These are phyloP conservation scores for Dichomitus squalens DNA, from an alignment of 1,284 basidiomycete species.

Conservation along the genomic window DNA sequence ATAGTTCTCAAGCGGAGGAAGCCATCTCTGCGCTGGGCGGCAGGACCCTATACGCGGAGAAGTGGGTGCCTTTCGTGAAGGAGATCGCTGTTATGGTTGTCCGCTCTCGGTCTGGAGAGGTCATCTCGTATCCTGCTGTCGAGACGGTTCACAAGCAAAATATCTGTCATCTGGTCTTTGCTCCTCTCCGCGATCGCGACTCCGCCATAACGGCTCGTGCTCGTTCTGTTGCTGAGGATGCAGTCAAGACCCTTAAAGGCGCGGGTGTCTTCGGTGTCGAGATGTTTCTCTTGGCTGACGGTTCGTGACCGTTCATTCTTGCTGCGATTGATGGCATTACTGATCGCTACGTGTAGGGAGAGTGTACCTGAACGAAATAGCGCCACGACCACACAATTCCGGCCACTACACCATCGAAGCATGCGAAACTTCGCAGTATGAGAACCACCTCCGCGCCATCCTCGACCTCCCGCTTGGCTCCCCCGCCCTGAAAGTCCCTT, in stretches of 20 bases:
- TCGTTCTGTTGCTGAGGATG: constrained; percentile 78
- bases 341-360: constrained; percentile 49
- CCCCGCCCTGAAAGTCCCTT: constrained; percentile 86
- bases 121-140: constrained; percentile 88
- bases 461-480: constrained; percentile 89
- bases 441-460: constrained; percentile 98
- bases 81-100: constrained; percentile 99
- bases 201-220: constrained; percentile 65
- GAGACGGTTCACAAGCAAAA: constrained; percentile 96
- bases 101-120: constrained; percentile 73
- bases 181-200: constrained; percentile 73
- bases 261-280: constrained; percentile 98
- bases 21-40: constrained; percentile 72
- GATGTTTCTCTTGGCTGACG: constrained; percentile 92
- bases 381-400: constrained; percentile 98
- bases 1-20: constrained; percentile 53
- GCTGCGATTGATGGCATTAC: background rate
- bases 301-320: constrained; percentile 47
- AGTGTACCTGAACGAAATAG: constrained; percentile 95
- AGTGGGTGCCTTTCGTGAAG: constrained; percentile 87
- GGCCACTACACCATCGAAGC: constrained; percentile 99
- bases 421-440: constrained; percentile 95
- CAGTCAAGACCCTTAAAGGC: constrained; percentile 81
- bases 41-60: constrained; percentile 87
- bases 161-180: constrained; percentile 93